Evolutionary conservation across 139 green algal species (phyloP).

Genomic region (Gonium pectorale): DNA sequence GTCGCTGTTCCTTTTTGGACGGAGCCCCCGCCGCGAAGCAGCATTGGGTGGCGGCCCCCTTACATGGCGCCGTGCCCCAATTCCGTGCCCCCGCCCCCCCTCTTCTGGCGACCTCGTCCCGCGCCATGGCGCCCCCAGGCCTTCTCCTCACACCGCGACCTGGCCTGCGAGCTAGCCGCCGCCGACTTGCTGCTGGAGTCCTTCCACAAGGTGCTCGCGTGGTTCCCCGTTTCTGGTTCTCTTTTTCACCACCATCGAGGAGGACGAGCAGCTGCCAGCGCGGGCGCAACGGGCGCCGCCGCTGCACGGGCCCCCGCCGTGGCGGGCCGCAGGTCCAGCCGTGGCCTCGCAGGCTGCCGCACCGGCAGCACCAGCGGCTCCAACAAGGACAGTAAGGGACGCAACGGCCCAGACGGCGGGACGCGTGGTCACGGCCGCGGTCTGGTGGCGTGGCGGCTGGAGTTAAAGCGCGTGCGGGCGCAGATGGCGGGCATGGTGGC

Average conservation of each 20-base stretch:
- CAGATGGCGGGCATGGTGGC: constrained; percentile 16
- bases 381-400: not conserved
- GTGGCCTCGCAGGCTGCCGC: not conserved
- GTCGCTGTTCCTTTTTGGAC: too few species aligned
- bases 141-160: not conserved
- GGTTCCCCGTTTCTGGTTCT: too few species aligned
- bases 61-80: not conserved
- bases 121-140: not conserved
- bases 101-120: not conserved
- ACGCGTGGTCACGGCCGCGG: not conserved
- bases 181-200: not conserved
- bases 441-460: constrained; percentile 17
- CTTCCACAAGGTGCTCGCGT: not conserved
- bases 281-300: not conserved
- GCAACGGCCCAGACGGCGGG: not conserved
- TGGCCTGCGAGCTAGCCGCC: not conserved
- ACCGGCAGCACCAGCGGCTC: not conserved
- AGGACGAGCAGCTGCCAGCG: constrained; percentile 21
- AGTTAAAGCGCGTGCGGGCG: constrained; percentile 17
- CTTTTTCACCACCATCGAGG: constrained; percentile 18
- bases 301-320: not conserved
- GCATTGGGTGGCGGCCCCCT: too few species aligned
- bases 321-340: not conserved
- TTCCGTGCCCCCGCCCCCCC: not conserved
- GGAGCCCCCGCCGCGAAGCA: too few species aligned